Base-by-base conservation (phyloP, 2,329 filamentous ascomycete genomes). In the Microsporum canis region DNA sequence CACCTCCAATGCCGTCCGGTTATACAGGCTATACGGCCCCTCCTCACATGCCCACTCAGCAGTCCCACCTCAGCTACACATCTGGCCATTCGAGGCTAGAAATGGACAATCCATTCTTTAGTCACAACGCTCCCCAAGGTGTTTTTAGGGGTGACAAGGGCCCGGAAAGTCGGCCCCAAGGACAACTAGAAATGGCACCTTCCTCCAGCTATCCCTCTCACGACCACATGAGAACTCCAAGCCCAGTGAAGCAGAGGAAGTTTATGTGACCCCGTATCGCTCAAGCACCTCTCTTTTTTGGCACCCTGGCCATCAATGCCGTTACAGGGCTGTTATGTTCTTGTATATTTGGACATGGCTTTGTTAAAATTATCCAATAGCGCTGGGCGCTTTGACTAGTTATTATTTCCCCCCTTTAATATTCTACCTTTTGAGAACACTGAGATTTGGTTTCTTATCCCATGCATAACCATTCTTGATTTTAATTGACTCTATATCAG, bases 161-260 rank as follows among this genome's bases (percentile, higher is more conserved):
- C 2, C 64, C 71, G 27, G 53, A 66, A 69, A 66, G 64, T 2
- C 70, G 74, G 29, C 67, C 71, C 39, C 66, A 68, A 1, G 67
- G 66, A 10, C 63, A 65, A 2, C 69, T 70, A 63, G 68, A 69
- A 33, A 71, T 71, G 60, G 68, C 61, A 68, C 56, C 71, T 65
- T 1, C 71, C 69, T 43, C 69, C 70, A 45, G 49, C 64, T 53
- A 71, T 69, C 23, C 69, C 70, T 41, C 67, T 70, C 3, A 68
- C 70, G 47, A 64, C 8, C 70, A 73, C 49, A 62, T 71, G 56
- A 71, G 71, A n/a, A 73, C 71, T 1, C 73, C 74, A 14, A 75
- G 72, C 62, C 73, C 74, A 2, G 66, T 67, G 1, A 75, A 75
- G 62, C 67, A 61, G 34, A 63, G 66, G 49, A 67, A 64, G 27